Conservation (phyloP, 257 asterid genomes). For the Rauvolfia tetraphylla region DNA sequence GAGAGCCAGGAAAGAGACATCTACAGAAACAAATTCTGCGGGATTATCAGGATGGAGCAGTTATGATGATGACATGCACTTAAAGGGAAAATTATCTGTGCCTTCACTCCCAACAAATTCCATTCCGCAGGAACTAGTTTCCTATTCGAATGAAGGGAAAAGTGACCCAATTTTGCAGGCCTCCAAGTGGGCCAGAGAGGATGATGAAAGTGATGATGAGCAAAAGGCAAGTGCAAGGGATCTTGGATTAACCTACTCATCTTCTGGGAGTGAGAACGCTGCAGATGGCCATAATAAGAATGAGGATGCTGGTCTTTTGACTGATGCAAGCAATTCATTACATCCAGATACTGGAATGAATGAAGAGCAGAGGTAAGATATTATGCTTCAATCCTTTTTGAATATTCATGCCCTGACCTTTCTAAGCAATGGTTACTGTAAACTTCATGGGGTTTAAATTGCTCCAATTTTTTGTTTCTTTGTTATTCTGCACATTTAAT, state of each 20-base stretch:
- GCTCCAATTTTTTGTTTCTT: not conserved
- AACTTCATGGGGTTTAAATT: not conserved
- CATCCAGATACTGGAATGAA: constrained; percentile 62
- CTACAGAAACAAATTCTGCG: constrained; percentile 42
- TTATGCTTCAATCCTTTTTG: not conserved
- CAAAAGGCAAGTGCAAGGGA: constrained; percentile 54
- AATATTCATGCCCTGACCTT: not conserved
- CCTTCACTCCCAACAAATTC: constrained; percentile 31
- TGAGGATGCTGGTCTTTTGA: constrained; percentile 47
- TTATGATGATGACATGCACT: constrained; percentile 43
- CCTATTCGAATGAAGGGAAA: constrained; percentile 42
- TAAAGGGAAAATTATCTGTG: constrained; percentile 42
- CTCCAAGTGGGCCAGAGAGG: constrained; percentile 95
- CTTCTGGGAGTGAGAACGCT: constrained; percentile 88
- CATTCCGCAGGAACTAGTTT: constrained; percentile 29
- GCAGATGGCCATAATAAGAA: constrained; percentile 44
- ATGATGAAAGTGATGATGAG: constrained; percentile 70
- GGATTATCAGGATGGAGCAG: constrained; percentile 41
- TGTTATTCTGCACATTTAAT: not conserved
- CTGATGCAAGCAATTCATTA: constrained; percentile 52
- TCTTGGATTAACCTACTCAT: constrained; percentile 77
- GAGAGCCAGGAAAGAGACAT: constrained; percentile 49
- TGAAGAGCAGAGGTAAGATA: constrained; percentile 72
- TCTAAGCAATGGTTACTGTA: not conserved
- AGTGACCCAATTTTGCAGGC: constrained; percentile 64